These are phyloP conservation scores for Paragyromitra xinjiangensis DNA, from an alignment of 495 filamentous ascomycete genomes.

Conservation along the genomic window DNA sequence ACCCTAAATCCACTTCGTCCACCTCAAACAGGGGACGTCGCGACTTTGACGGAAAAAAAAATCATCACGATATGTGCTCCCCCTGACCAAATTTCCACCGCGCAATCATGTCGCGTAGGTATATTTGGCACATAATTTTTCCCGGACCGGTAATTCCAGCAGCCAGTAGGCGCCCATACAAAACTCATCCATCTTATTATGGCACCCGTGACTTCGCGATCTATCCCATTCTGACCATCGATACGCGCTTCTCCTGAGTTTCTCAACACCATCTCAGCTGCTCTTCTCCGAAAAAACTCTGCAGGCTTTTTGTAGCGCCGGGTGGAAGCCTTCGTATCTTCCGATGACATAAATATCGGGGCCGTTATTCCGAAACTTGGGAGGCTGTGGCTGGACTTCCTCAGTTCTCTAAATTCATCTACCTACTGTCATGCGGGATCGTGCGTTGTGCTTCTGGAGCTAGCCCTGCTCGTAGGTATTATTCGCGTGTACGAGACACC, in stretches of 20 bases:
- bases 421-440: not conserved
- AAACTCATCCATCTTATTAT: conserved; percentile 11
- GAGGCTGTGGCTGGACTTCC: not conserved
- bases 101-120: conserved; percentile 12
- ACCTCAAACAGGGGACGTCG: conserved; percentile 28
- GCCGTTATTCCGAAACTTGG: conserved; percentile 3
- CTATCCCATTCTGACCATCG: not conserved
- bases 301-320: not conserved
- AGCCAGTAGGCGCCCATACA: conserved; percentile 28
- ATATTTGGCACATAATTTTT: conserved; percentile 41
- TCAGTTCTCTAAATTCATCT: not conserved
- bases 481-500: not conserved
- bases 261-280: conserved; percentile 12
- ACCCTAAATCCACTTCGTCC: conserved; percentile 2
- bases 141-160: conserved; percentile 17
- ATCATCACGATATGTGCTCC: not conserved
- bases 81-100: conserved; percentile 8
- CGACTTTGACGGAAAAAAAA: conserved; percentile 7
- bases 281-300: not conserved
- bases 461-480: not conserved
- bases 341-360: not conserved
- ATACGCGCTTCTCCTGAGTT: conserved; percentile 32
- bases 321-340: not conserved
- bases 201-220: conserved; percentile 35
- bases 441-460: not conserved